Evolutionary conservation across 257 asterid genomes (phyloP).

Genomic region (Mentha longifolia): DNA sequence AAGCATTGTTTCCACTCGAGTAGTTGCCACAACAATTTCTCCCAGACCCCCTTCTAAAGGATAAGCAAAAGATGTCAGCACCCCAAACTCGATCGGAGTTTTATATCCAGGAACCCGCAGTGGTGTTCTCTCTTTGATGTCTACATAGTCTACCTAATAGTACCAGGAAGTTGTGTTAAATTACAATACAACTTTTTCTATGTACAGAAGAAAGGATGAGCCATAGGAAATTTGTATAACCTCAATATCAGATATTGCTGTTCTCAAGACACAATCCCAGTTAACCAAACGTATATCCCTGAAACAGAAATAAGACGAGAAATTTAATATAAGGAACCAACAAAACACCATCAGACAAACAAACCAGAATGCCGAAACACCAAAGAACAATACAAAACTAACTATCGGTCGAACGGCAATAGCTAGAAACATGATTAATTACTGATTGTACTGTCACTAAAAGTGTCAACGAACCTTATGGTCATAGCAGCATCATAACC

Average conservation of each 20-base stretch:
- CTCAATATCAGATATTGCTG: slow-evolving; percentile 98
- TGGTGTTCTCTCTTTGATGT: slow-evolving; percentile 74
- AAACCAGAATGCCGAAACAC: slow-evolving; percentile 2
- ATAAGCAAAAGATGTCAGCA: slow-evolving; percentile 93
- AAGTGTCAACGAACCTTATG: not conserved
- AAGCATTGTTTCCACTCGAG: slow-evolving; percentile 94
- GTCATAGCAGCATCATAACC: not conserved
- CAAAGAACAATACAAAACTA: slow-evolving; percentile 8
- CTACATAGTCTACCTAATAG: slow-evolving; percentile 78
- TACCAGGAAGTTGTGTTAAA: slow-evolving; percentile 32
- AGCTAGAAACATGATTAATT: not conserved
- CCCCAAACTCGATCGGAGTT: slow-evolving; percentile 87
- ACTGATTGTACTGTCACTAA: not conserved
- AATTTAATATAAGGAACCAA: slow-evolving; percentile 21
- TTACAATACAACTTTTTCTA: slow-evolving; percentile 7
- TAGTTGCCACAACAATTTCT: slow-evolving; percentile 96
- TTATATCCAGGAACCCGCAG: slow-evolving; percentile 76
- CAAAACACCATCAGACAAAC: slow-evolving; percentile 22
- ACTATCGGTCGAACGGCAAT: not conserved
- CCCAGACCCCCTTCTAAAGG: slow-evolving; percentile 84
- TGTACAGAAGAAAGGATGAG: slow-evolving; percentile 20
- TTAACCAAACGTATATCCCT: slow-evolving; percentile 94
- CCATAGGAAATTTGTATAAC: slow-evolving; percentile 41
- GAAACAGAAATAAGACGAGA: slow-evolving; percentile 28
- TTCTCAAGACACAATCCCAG: slow-evolving; percentile 90